Conservation (phyloP, 2,329 filamentous ascomycete genomes). For the Elsinoe necatrix region DNA sequence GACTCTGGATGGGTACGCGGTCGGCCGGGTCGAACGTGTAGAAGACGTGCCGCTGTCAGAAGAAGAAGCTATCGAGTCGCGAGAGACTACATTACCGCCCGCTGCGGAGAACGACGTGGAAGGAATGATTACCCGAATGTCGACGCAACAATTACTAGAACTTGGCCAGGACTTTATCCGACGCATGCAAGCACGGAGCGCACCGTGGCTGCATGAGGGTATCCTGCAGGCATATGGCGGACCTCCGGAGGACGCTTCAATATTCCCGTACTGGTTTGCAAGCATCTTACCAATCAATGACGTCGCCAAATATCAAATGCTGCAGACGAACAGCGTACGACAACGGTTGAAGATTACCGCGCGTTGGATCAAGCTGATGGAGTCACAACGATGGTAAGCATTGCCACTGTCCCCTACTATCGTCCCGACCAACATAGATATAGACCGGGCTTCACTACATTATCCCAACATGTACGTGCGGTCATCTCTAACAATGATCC, state of each 20-base stretch:
- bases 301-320: conserved; percentile 67
- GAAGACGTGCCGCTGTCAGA: conserved; percentile 75
- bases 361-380: conserved; percentile 66
- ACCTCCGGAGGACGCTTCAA: conserved; percentile 63
- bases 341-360: conserved; percentile 76
- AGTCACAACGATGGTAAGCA: conserved; percentile 61
- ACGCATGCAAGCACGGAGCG: conserved; percentile 59
- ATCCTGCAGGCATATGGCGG: conserved; percentile 69
- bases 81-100: conserved; percentile 46
- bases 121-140: conserved; percentile 46
- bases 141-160: conserved; percentile 62
- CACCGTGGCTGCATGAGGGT: conserved; percentile 64
- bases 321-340: conserved; percentile 66
- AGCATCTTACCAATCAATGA: conserved; percentile 70
- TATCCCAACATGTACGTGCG: neutral
- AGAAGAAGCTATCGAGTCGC: conserved; percentile 67
- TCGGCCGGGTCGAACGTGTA: conserved; percentile 66
- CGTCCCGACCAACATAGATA: conserved; percentile 18
- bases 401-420: neutral
- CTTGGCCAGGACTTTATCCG: conserved; percentile 59
- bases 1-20: conserved; percentile 64
- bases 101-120: conserved; percentile 24
- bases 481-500: conserved; percentile 4
- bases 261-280: conserved; percentile 87
- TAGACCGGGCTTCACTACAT: conserved; percentile 13